Conservation (phyloP, 2,329 filamentous ascomycete species). For the Thelonectria olida region DNA sequence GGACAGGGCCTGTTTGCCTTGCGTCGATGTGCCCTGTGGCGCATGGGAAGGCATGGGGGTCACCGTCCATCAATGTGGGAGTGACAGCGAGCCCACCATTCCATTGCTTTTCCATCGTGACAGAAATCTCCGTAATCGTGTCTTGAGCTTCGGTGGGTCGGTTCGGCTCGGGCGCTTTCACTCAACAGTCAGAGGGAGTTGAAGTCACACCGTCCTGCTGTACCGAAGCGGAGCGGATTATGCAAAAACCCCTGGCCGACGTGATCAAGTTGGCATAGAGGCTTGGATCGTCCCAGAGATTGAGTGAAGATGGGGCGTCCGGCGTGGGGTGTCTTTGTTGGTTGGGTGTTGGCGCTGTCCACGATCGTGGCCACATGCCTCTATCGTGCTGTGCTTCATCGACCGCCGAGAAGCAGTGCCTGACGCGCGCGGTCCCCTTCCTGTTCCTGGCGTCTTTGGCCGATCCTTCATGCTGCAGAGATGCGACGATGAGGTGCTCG, state of each 20-base stretch:
- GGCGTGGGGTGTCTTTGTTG: not conserved
- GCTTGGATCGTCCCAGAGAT: not conserved
- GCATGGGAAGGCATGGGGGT: not conserved
- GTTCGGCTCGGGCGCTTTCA: slow-evolving; percentile 9
- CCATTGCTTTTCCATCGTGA: slow-evolving; percentile 5
- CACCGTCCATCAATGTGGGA: not conserved
- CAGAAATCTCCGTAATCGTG: slow-evolving; percentile 11
- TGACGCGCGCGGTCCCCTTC: not conserved
- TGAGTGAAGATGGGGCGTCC: not conserved
- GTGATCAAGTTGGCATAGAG: slow-evolving; percentile 2
- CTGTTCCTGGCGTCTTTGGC: not conserved
- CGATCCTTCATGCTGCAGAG: not conserved
- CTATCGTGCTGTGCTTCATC: not conserved
- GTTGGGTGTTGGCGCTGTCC: not conserved
- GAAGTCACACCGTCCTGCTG: not conserved
- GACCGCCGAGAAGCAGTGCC: slow-evolving; percentile 6
- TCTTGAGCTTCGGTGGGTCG: slow-evolving; percentile 13
- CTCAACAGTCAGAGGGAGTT: not conserved
- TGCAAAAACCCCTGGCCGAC: not conserved
- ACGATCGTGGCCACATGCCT: no score
- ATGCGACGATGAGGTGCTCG: slow-evolving; percentile 1
- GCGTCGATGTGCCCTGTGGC: slow-evolving; percentile 13
- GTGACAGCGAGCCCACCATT: not conserved
- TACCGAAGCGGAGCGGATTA: slow-evolving; percentile 4
- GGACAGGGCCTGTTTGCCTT: not conserved